Evolutionary conservation across 2,329 filamentous ascomycete genomes (phyloP), one percentile per base, ranked within the genome.

Genomic region (Diplodia mutila): DNA sequence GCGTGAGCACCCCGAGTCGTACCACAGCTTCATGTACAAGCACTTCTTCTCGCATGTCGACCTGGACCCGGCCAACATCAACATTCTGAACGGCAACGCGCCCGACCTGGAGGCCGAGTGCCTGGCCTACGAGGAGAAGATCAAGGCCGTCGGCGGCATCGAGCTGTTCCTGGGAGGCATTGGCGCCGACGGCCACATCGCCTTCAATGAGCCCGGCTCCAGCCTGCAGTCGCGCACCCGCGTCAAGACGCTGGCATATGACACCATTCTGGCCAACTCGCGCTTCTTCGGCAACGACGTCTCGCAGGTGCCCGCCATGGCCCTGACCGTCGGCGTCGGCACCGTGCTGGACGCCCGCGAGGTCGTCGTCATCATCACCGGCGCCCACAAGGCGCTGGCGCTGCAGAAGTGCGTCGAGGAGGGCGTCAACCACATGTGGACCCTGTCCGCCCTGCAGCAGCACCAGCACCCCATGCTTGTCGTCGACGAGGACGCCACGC

Each of bases 11-110:
- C 89, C 91, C 14, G 89, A 95, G 78, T 93, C 90, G 74, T 96
- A 96, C 80, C 92, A 96, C 82, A 91, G 89, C 71, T 96, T 95
- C 83, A 95, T 96, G 92, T 96, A 93, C 86, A 92, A 91, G 80
- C 86, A 95, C 81, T 93, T 96, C 84, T 96, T 96, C 84, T 92
- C 90, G 52, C 92, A 89, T 71, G 89, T 95, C 73, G 91, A 96
- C 75, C 90, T 95, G 72, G 86, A 89, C 71, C 92, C 92, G 5
- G 85, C 86, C 75, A 94, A 94, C 77, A 92, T 95, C 76, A 89
- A 96, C 80, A 93, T 95, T 74, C 86, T 94, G 48, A 88, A 94
- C 75, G 92, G 92, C 74, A 94, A 94, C 75, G 91, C 91, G 0
- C 81, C 86, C 16, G 91, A 92, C 75, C 86, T 93, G 2, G 88